Percentiles rank a stretch among this genome's conserved stretches.
These are phyloP conservation scores for Coniochaeta sp. DNA, from an alignment of 2,329 filamentous ascomycete genomes.

Conservation along the genomic window DNA sequence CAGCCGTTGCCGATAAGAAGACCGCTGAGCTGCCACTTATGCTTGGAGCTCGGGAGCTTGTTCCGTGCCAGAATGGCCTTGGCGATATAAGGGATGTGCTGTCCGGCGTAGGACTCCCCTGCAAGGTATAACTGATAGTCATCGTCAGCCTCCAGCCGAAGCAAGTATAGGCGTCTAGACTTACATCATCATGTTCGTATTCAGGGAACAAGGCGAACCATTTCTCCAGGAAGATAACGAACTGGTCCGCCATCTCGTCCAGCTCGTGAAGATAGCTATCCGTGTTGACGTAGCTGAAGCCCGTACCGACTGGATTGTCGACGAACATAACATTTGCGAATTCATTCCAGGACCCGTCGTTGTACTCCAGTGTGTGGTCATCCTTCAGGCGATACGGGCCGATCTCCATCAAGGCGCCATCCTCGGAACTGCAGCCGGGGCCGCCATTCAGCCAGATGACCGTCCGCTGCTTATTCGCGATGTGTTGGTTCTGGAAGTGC, in stretches of 20 bases:
- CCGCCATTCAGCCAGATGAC: conserved; percentile 97
- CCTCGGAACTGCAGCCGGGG: conserved; percentile 94
- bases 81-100: conserved; percentile 97
- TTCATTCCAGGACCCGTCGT: conserved; percentile 97
- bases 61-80: conserved; percentile 85
- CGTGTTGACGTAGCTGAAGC: conserved; percentile 91
- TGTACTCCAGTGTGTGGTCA: conserved; percentile 63
- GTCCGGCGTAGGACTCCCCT: conserved; percentile 93
- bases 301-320: conserved; percentile 93
- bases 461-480: conserved; percentile 82
- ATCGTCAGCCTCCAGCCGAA: background rate
- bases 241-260: conserved; percentile 81
- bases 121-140: conserved; percentile 73
- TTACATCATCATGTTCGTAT: conserved; percentile 83
- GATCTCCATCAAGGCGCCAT: conserved; percentile 92
- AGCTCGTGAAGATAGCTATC: conserved; percentile 81
- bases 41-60: conserved; percentile 42
- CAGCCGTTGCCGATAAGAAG: conserved; percentile 95
- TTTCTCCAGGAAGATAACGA: conserved; percentile 82
- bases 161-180: conserved; percentile 25
- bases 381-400: conserved; percentile 85
- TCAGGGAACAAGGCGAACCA: conserved; percentile 89
- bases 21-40: conserved; percentile 71
- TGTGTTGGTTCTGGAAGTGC: conserved; percentile 94
- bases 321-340: conserved; percentile 96